A percentile compares a stretch with the other conserved stretches of the same genome.
phyloP scores from a whole-genome alignment of 768 basidiomycete genomes.

The Gautieria morchelliformis region DNA sequence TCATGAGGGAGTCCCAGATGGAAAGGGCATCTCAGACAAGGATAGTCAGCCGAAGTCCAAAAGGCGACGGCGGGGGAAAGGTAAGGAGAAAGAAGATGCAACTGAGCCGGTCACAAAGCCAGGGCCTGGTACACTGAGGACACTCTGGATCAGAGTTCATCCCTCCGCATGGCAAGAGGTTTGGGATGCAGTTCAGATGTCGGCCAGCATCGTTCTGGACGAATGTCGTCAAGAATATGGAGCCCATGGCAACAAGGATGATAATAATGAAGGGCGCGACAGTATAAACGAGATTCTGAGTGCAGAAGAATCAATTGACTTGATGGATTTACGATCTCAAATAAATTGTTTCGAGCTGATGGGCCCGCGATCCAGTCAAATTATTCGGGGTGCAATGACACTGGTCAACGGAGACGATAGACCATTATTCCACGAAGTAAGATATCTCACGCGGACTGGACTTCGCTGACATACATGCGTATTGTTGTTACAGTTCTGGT shows the following conservation, averaged over 20 bases:
- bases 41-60: conserved; percentile 6
- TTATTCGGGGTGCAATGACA: conserved; percentile 34
- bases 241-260: conserved; percentile 14
- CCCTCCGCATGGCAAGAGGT: conserved; percentile 59
- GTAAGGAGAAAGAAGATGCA: conserved; percentile 4
- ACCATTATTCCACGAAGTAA: conserved; percentile 51
- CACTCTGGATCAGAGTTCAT: conserved; percentile 72
- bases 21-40: not conserved
- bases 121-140: conserved; percentile 24
- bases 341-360: conserved; percentile 82
- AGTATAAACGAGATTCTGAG: conserved; percentile 11
- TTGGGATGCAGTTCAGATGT: conserved; percentile 38
- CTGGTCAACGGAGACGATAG: conserved; percentile 39
- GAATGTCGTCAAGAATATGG: conserved; percentile 19
- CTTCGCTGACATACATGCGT: not conserved
- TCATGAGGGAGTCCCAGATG: not conserved
- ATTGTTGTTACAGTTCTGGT: conserved; percentile 54
- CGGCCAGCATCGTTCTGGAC: conserved; percentile 43
- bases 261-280: conserved; percentile 4
- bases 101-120: conserved; percentile 16
- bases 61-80: conserved; percentile 23
- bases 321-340: conserved; percentile 61
- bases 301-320: conserved; percentile 32
- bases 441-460: not conserved
- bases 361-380: conserved; percentile 75